Evolutionary conservation across 2,329 filamentous ascomycete genomes (phyloP).

Genomic region (Falciphora oryzae): DNA sequence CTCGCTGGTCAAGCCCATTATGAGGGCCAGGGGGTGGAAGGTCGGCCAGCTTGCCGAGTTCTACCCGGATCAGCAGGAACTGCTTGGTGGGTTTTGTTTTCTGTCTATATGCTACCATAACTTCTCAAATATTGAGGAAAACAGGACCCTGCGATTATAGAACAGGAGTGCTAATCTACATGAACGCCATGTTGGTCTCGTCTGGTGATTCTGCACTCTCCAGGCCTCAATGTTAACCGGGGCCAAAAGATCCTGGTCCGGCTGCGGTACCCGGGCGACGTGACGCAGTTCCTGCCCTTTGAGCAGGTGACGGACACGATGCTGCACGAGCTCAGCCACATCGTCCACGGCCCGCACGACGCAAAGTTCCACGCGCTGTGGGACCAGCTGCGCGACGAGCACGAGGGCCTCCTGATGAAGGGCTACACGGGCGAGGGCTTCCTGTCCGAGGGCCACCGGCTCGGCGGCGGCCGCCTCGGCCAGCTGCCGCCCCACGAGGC

Average conservation of each 20-base stretch:
- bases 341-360: constrained; percentile 77
- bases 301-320: constrained; percentile 84
- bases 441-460: constrained; percentile 64
- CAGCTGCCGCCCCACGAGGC: constrained; percentile 66
- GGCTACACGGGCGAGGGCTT: constrained; percentile 92
- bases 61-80: constrained; percentile 65
- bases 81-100: constrained; percentile 54
- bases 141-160: too few relatives aligned
- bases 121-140: too few relatives aligned
- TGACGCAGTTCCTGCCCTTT: constrained; percentile 69
- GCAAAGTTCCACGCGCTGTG: constrained; percentile 77
- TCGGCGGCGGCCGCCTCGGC: constrained; percentile 53
- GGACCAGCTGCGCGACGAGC: constrained; percentile 84
- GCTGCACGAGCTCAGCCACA: constrained; percentile 92
- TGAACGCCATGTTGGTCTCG: too few relatives aligned
- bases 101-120: background rate
- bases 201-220: too few relatives aligned
- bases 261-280: constrained; percentile 69
- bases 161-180: too few relatives aligned
- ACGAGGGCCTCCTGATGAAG: constrained; percentile 67
- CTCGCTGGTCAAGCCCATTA: constrained; percentile 89
- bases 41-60: constrained; percentile 80
- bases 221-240: constrained; percentile 69
- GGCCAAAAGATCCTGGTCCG: constrained; percentile 79
- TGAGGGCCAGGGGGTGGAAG: constrained; percentile 78